Evolutionary conservation across 2,329 filamentous ascomycete genomes (phyloP).

Genomic region (Keithomyces neogunnii): DNA sequence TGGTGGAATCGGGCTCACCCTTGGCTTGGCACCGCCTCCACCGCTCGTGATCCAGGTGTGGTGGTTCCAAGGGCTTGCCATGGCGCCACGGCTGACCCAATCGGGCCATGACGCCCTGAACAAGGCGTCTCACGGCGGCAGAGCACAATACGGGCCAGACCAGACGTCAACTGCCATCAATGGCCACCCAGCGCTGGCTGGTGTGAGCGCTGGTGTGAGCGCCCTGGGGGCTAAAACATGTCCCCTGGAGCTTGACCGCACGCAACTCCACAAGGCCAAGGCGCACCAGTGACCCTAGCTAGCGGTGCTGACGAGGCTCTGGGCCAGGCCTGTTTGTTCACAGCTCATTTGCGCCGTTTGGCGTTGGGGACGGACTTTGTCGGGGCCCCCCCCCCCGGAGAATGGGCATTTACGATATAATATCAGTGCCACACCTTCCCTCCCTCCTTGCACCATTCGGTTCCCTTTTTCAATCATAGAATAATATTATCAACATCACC

Average conservation of each 20-base stretch:
- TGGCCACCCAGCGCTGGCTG: not conserved
- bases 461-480: not conserved
- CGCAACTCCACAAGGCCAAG: not conserved
- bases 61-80: not conserved
- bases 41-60: not conserved
- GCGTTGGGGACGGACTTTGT: too few species aligned
- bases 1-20: not conserved
- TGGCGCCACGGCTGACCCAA: not conserved
- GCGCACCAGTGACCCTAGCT: slow-evolving; percentile 2
- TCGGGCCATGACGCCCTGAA: not conserved
- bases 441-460: not conserved
- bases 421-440: not conserved
- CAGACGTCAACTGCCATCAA: not conserved
- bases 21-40: not conserved
- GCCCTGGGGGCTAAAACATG: not conserved
- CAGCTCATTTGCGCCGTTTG: not conserved
- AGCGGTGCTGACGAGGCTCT: slow-evolving; percentile 2
- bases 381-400: too few species aligned
- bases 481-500: too few species aligned
- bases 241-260: not conserved
- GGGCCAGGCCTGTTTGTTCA: not conserved
- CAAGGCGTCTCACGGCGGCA: not conserved
- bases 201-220: too few species aligned
- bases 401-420: not conserved
- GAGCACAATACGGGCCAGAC: not conserved